Percentiles rank a stretch among this genome's conserved stretches.
These are phyloP conservation scores for Cladorrhinum sp. DNA, from an alignment of 2,329 filamentous ascomycete genomes.

Conservation along the genomic window DNA sequence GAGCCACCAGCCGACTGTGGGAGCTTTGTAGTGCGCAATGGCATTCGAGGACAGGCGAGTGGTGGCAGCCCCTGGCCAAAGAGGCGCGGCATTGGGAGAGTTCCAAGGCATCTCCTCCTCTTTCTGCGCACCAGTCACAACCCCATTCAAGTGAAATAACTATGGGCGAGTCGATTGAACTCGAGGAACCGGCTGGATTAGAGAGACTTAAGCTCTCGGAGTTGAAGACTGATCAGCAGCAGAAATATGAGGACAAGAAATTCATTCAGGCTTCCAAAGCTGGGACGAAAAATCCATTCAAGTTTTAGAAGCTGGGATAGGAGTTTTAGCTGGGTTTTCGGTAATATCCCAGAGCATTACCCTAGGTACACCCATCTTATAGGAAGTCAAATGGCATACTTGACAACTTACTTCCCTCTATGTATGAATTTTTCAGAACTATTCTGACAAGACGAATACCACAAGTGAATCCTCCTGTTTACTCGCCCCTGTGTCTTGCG, in stretches of 20 bases:
- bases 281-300: no score
- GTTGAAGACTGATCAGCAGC: conserved; percentile 22
- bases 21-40: conserved; percentile 73
- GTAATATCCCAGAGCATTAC: no score
- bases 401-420: no score
- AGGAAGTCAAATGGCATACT: no score
- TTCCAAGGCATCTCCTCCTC: conserved; percentile 21
- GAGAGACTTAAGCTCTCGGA: conserved; percentile 34
- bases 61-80: conserved; percentile 65
- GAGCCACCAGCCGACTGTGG: conserved; percentile 74
- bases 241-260: no score
- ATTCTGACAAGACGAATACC: not conserved
- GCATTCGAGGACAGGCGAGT: conserved; percentile 62
- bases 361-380: no score
- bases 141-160: conserved; percentile 34
- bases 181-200: conserved; percentile 44
- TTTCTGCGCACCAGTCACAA: conserved; percentile 9
- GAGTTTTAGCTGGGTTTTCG: no score
- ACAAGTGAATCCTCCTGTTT: not conserved
- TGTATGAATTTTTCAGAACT: no score
- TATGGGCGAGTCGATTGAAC: conserved; percentile 40
- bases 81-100: conserved; percentile 51
- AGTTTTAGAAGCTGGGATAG: no score
- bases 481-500: not conserved
- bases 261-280: no score